Conservation (phyloP, 177 flowering plant genomes). For the Vitis hybrid region DNA sequence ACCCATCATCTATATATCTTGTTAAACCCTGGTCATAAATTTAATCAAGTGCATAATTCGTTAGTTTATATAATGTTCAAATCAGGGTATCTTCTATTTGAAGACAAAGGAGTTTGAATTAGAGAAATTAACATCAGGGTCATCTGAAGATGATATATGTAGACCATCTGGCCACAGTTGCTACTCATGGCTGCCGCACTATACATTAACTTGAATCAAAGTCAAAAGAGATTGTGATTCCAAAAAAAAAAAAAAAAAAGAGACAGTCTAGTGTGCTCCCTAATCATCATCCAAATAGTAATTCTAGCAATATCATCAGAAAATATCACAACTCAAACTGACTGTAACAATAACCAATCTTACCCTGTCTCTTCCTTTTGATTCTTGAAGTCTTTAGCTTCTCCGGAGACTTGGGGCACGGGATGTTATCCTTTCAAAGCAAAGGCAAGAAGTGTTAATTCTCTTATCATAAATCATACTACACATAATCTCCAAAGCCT, state of each 20-base stretch:
- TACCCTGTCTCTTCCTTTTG: slow-evolving; percentile 63
- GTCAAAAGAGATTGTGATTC: too few species aligned
- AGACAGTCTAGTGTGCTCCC: too few species aligned
- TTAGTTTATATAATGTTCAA: neutral
- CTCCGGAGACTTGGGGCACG: slow-evolving; percentile 85
- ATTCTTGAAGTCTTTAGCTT: slow-evolving; percentile 51
- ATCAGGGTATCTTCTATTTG: neutral
- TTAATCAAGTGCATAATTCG: neutral
- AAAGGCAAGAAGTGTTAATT: neutral
- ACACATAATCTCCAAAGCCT: neutral
- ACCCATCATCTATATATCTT: too few species aligned
- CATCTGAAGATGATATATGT: neutral
- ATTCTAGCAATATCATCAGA: too few species aligned
- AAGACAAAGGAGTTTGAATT: neutral
- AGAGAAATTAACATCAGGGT: neutral
- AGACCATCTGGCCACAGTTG: too few species aligned
- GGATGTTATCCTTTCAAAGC: slow-evolving; percentile 50
- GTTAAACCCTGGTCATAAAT: neutral
- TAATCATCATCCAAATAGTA: too few species aligned
- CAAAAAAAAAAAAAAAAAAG: too few species aligned
- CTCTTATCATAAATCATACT: neutral
- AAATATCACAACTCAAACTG: neutral
- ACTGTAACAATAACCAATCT: slow-evolving; percentile 7
- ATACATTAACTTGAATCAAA: too few species aligned
- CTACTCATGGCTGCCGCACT: too few species aligned